Evolutionary conservation across 345 rosid genomes (phyloP).

Genomic region (Aquilaria sinensis): DNA sequence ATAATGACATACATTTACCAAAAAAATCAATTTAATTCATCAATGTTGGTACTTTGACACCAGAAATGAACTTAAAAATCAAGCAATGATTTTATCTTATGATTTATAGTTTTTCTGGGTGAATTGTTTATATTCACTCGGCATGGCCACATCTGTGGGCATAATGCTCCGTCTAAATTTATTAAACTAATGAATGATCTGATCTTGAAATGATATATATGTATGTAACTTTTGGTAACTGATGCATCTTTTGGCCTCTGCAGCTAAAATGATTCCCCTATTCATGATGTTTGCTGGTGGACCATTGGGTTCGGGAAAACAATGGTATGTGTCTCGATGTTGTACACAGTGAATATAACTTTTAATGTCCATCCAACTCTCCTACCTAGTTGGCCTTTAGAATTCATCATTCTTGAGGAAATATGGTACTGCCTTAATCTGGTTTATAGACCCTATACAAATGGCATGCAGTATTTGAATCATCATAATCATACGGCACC

Average conservation of each 20-base stretch:
- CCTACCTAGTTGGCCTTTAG: neutral
- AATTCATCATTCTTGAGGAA: neutral
- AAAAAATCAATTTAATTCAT: too few relatives aligned
- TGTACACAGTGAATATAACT: too few relatives aligned
- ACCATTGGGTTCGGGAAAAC: slow-evolving; percentile 87
- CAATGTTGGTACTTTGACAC: too few relatives aligned
- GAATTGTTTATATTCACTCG: neutral
- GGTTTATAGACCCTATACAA: neutral
- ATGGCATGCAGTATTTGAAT: neutral
- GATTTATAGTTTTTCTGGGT: neutral
- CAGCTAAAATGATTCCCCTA: slow-evolving; percentile 95
- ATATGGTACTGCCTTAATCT: neutral
- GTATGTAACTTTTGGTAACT: neutral
- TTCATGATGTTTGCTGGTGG: slow-evolving; percentile 97
- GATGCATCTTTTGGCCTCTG: slow-evolving; percentile 17
- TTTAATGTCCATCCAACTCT: neutral
- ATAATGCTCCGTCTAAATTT: too few relatives aligned
- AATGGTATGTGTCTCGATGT: slow-evolving; percentile 46
- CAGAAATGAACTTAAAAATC: neutral
- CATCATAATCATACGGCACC: too few relatives aligned
- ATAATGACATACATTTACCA: too few relatives aligned
- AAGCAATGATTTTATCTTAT: neutral
- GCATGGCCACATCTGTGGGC: neutral
- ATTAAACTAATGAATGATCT: too few relatives aligned
- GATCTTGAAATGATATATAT: too few relatives aligned